phyloP scores from a whole-genome alignment of 2,329 filamentous ascomycete species.

The Penicillium brevicompactum region DNA sequence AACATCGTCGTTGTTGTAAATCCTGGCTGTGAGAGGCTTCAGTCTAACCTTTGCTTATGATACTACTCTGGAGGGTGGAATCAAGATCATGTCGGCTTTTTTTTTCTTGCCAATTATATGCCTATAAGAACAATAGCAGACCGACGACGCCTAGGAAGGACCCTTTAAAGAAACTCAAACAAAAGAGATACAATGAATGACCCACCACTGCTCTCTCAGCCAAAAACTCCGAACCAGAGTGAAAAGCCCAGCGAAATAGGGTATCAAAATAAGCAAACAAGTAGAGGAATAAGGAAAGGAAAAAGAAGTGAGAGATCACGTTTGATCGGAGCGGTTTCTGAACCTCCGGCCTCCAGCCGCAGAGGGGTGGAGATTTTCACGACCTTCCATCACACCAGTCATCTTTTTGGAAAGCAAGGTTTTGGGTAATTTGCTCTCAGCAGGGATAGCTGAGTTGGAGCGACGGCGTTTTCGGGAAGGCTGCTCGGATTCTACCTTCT shows the following conservation, averaged over 20 bases:
- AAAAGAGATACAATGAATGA: constrained; percentile 15
- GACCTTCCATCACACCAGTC: constrained; percentile 46
- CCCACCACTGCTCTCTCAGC: constrained; percentile 15
- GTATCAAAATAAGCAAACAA: constrained; percentile 25
- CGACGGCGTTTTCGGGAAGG: constrained; percentile 32
- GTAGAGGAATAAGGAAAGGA: constrained; percentile 5
- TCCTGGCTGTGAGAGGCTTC: not conserved
- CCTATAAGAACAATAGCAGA: constrained; percentile 2
- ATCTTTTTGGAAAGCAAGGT: constrained; percentile 43
- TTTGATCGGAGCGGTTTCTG: constrained; percentile 32
- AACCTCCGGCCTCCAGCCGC: constrained; percentile 32
- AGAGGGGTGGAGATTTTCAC: constrained; percentile 46
- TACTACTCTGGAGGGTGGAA: not conserved
- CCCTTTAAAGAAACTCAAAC: constrained; percentile 7
- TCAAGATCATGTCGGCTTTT: constrained; percentile 7
- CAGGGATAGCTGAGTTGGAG: constrained; percentile 26
- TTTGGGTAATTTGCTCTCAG: constrained; percentile 46
- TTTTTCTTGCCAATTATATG: constrained; percentile 1
- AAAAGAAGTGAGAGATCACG: constrained; percentile 5
- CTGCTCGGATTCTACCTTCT: constrained; percentile 27
- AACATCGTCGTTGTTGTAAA: not conserved
- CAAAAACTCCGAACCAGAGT: constrained; percentile 22
- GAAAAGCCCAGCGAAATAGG: constrained; percentile 24
- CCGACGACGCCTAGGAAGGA: constrained; percentile 2
- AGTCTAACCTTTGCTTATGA: not conserved